Conservation (phyloP, 768 basidiomycete species). For the Mycena amicta region DNA sequence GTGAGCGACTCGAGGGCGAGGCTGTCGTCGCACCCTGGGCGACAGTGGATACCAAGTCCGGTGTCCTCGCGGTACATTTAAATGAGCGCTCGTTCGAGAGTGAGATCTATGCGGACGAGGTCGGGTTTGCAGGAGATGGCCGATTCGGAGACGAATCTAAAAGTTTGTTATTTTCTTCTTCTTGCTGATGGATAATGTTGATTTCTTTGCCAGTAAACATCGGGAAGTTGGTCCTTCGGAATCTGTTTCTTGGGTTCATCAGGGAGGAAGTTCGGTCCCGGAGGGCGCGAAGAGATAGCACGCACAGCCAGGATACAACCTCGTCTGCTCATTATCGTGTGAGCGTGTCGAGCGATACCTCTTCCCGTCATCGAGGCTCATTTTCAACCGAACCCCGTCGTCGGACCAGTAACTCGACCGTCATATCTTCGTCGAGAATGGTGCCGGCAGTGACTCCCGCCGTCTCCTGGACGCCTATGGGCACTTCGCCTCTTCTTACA, state of each 20-base stretch:
- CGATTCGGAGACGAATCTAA: constrained; percentile 78
- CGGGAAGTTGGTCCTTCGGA: constrained; percentile 88
- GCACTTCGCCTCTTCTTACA: constrained; percentile 56
- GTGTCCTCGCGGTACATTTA: constrained; percentile 84
- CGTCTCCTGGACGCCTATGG: constrained; percentile 41
- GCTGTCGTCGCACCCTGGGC: constrained; percentile 86
- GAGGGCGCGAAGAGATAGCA: constrained; percentile 35
- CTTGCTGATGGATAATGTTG: constrained; percentile 9
- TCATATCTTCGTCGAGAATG: constrained; percentile 68
- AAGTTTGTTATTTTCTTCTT: constrained; percentile 49
- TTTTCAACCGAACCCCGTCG: constrained; percentile 32
- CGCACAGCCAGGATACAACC: constrained; percentile 28
- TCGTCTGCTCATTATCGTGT: constrained; percentile 26
- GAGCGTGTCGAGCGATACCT: constrained; percentile 20
- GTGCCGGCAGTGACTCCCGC: constrained; percentile 62
- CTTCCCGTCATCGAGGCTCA: constrained; percentile 22
- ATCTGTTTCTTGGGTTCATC: constrained; percentile 80
- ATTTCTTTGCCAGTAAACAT: constrained; percentile 68
- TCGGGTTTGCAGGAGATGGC: constrained; percentile 64
- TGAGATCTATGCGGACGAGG: constrained; percentile 93
- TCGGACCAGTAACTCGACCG: constrained; percentile 38
- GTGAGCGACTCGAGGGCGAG: constrained; percentile 94
- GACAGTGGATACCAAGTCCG: constrained; percentile 85
- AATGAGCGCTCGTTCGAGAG: constrained; percentile 90
- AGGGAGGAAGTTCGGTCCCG: constrained; percentile 61